Base-by-base conservation (phyloP, 208 protist genomes). In the Leishmania tarentolae region DNA sequence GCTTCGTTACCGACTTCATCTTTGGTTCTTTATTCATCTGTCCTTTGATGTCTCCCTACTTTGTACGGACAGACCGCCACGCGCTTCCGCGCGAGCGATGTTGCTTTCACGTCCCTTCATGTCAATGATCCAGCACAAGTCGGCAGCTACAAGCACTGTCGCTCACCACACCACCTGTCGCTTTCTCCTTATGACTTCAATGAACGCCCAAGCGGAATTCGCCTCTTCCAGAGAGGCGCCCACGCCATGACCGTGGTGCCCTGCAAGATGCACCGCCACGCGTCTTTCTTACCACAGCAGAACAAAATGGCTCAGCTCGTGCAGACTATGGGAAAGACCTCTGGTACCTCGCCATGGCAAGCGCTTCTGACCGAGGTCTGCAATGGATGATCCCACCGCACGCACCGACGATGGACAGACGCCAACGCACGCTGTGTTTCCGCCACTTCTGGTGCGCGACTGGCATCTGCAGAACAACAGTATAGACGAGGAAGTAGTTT, bases 381-480 rank as follows among this genome's bases (percentile, higher is more conserved):
- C 35, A 63, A 75, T 17, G 1, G 8, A 59, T 59, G 28, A 68
- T 69, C 61, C 44, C 75, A 5, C 56, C 68, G 3, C 50, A 52
- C 11, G 68, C 82, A 0, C 80, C 86, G 24, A 92, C 89, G 13
- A 31, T 46, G 28, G 37, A 87, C 42, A 89, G 87, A n/a, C 56
- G 71, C 19, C 80, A 69, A n/a, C 87, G 90, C 11, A 56, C 87
- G 40, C 88, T 84, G 73, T 89, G 83, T 31, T 92, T 93, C 80
- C 59, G 53, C 15, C 92, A 88, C 59, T 96, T 37, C 71, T 78
- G 53, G 47, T 86, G 3, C 84, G 86, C 19, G 63, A 87, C 50
- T 94, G 92, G 91, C 76, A 91, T 53, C 85, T 94, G 53, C 73
- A 84, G 42, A 86, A 90, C n/a, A 65, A 91, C 90, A 2, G 72